Evolutionary conservation across 768 basidiomycete genomes (phyloP), one percentile per base, ranked within the genome.

Genomic region (Filobasidium floriforme): DNA sequence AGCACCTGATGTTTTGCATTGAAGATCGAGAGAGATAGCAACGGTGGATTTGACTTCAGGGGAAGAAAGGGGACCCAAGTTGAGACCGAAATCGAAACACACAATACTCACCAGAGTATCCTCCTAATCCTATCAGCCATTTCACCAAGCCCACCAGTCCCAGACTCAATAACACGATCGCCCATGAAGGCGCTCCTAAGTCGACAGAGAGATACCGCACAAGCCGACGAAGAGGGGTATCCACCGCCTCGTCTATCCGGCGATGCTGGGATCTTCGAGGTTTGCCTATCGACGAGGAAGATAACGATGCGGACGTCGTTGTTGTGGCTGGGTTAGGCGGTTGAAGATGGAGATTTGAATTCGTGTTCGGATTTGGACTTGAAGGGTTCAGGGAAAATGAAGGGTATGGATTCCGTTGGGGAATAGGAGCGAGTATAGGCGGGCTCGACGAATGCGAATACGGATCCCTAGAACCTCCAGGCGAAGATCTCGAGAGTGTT

Each of bases 31-130:
- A 7, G 54, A 32, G 54, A 32, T 5, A 7, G 54, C n/a, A n/a
- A n/a, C n/a, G n/a, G n/a, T n/a, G n/a, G n/a, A n/a, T n/a, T n/a
- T n/a, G n/a, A n/a, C n/a, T n/a, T n/a, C n/a, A n/a, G 19, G 6
- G 44, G 41, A 29, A 44, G 28, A 37, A 26, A n/a, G 26, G 32
- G 61, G 41, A 37, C 32, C 32, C 32, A 37, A 37, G 3, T 37
- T 9, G 4, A 37, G 32, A 37, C 32, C 32, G 4, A 37, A 37
- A 4, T 9, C 32, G 4, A 37, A 37, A 37, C 32, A 37, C 32
- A 37, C n/a, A 37, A 37, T 4, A 44, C 62, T 54, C 15, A 63
- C 62, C 62, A 55, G 49, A 54, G 37, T 63, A 63, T 6, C 62
- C 62, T 18, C 62, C 62, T 9, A 63, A 24, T 19, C 62, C 62